Evolutionary conservation across 2,329 filamentous ascomycete species (phyloP).

Genomic region (Tolypocladium paradoxum): DNA sequence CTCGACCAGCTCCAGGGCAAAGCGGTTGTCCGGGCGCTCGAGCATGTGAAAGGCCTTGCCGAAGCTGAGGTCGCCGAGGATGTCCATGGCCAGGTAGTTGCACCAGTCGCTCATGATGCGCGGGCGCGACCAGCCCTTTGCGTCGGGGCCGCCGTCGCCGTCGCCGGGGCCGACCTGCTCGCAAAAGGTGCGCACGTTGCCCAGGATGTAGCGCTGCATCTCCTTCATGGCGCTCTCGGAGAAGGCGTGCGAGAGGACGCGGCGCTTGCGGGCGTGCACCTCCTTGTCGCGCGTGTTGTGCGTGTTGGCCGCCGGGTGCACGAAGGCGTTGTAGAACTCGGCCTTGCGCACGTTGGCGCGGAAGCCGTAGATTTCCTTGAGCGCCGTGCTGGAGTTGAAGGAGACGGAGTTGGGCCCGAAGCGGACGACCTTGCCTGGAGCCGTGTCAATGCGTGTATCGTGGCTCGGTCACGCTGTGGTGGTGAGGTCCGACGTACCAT

Average conservation of each 20-base stretch:
- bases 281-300: conserved; percentile 61
- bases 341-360: conserved; percentile 54
- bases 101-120: conserved; percentile 55
- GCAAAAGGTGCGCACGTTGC: conserved; percentile 57
- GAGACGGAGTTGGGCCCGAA: conserved; percentile 69
- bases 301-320: conserved; percentile 60
- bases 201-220: conserved; percentile 57
- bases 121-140: conserved; percentile 45
- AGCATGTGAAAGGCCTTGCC: conserved; percentile 54
- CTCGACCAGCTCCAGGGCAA: conserved; percentile 56
- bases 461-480: no score
- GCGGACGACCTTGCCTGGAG: conserved; percentile 53
- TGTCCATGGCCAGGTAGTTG: conserved; percentile 52
- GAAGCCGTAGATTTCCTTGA: conserved; percentile 58
- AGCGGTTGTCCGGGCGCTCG: conserved; percentile 48
- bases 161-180: conserved; percentile 37
- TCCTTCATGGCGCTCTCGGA: conserved; percentile 54
- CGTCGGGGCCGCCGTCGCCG: conserved; percentile 28
- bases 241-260: conserved; percentile 63
- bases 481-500: conserved; percentile 37
- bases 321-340: conserved; percentile 64
- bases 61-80: conserved; percentile 49
- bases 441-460: not conserved
- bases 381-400: conserved; percentile 60
- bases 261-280: conserved; percentile 58